A percentile compares a stretch with the other conserved stretches of the same genome.
These are phyloP conservation scores for Hypoxylon rubiginosum DNA, from an alignment of 2,329 filamentous ascomycete genomes.

Conservation along the genomic window DNA sequence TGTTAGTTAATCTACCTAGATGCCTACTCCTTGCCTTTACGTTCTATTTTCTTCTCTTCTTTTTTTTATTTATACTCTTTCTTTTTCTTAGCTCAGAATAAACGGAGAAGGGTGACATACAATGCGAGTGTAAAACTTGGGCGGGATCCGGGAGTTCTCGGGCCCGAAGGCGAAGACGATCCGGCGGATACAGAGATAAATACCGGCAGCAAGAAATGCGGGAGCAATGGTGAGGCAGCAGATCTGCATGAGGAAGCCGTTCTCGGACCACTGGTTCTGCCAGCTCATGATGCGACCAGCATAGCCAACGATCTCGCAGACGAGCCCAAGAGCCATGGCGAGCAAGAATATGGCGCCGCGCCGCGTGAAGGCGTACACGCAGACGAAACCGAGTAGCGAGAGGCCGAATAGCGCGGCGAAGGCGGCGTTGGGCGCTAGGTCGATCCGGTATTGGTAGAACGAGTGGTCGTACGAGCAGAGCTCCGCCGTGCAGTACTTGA, in stretches of 20 bases:
- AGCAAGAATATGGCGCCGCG: slow-evolving; percentile 64
- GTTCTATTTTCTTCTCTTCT: not conserved
- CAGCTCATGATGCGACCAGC: slow-evolving; percentile 68
- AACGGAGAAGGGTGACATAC: slow-evolving; percentile 47
- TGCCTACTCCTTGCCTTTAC: not conserved
- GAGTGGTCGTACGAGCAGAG: slow-evolving; percentile 41
- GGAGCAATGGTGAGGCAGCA: slow-evolving; percentile 74
- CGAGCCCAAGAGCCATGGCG: slow-evolving; percentile 67
- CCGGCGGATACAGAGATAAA: slow-evolving; percentile 71
- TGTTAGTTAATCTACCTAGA: slow-evolving; percentile 15
- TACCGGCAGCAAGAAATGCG: slow-evolving; percentile 73
- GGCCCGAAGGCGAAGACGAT: slow-evolving; percentile 64
- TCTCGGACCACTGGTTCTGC: slow-evolving; percentile 64
- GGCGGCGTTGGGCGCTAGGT: slow-evolving; percentile 64
- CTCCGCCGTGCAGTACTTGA: slow-evolving; percentile 37
- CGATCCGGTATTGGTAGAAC: slow-evolving; percentile 68
- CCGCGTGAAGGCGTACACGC: slow-evolving; percentile 59
- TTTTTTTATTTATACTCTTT: not conserved
- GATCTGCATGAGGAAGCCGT: slow-evolving; percentile 68
- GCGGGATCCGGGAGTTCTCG: slow-evolving; percentile 63
- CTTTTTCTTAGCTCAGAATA: no score
- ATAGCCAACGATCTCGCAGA: slow-evolving; percentile 72
- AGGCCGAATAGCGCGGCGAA: slow-evolving; percentile 50
- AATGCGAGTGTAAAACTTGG: slow-evolving; percentile 63
- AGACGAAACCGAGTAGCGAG: slow-evolving; percentile 50